A percentile compares a stretch with the other conserved stretches of the same genome.
These are phyloP conservation scores for Acacia pycnantha DNA, from an alignment of 331 rosid genomes.

Conservation along the genomic window DNA sequence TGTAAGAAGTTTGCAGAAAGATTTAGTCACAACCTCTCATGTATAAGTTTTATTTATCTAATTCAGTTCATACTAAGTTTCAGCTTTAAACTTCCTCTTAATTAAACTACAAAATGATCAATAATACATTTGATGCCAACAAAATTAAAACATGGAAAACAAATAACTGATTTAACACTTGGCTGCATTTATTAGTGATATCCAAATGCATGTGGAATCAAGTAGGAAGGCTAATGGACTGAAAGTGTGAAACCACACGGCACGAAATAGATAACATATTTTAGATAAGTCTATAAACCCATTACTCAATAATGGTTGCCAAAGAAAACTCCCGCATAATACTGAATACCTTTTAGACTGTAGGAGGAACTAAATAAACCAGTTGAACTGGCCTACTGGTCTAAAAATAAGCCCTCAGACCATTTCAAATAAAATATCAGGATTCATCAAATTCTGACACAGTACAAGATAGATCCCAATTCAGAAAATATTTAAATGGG, in stretches of 20 bases:
- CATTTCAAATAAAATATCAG: not conserved
- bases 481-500: slow-evolving; percentile 5
- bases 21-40: slow-evolving; percentile 14
- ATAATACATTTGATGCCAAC: slow-evolving; percentile 8
- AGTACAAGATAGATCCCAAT: slow-evolving; percentile 11
- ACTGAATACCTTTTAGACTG: slow-evolving; percentile 10
- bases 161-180: not conserved
- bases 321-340: not conserved
- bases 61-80: not conserved
- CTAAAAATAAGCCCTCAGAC: not conserved
- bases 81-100: not conserved
- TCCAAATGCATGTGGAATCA: not conserved
- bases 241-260: slow-evolving; percentile 15
- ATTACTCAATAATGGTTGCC: slow-evolving; percentile 1
- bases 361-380: slow-evolving; percentile 16
- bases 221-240: slow-evolving; percentile 9
- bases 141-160: slow-evolving; percentile 23
- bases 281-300: slow-evolving; percentile 8
- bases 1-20: not conserved
- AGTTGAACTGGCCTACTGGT: slow-evolving; percentile 13
- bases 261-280: slow-evolving; percentile 10
- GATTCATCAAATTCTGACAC: slow-evolving; percentile 10
- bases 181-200: slow-evolving; percentile 8
- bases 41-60: slow-evolving; percentile 14
- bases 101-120: not conserved